Conservation (phyloP, 106 monocot species). For the Xerophyta viscosa region DNA sequence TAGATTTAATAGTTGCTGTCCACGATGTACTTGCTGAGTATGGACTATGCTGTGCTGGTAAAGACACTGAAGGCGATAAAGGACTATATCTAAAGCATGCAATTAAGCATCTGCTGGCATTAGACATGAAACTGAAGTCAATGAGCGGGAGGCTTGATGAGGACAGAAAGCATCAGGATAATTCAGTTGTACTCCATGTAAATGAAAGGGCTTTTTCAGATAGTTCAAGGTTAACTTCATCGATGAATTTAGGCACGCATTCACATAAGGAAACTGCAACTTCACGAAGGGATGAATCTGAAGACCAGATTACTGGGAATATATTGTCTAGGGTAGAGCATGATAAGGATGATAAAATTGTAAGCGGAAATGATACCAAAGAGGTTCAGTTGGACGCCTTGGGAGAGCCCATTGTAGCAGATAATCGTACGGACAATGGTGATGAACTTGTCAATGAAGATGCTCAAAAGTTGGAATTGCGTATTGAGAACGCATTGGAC, state of each 20-base stretch:
- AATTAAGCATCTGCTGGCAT: constrained; percentile 85
- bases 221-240: constrained; percentile 9
- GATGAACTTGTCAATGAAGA: constrained; percentile 30
- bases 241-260: constrained; percentile 22
- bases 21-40: constrained; percentile 95
- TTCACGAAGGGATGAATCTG: constrained; percentile 22
- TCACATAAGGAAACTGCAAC: constrained; percentile 30
- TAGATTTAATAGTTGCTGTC: constrained; percentile 75
- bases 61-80: constrained; percentile 76
- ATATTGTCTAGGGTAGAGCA: constrained; percentile 14
- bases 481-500: constrained; percentile 86
- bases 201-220: neutral
- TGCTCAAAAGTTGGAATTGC: constrained; percentile 55
- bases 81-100: constrained; percentile 89
- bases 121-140: constrained; percentile 84
- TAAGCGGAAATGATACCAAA: constrained; percentile 10
- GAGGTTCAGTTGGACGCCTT: constrained; percentile 13
- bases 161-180: constrained; percentile 7
- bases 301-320: constrained; percentile 12
- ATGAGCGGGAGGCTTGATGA: constrained; percentile 23
- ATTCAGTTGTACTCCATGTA: constrained; percentile 2
- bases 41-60: constrained; percentile 97
- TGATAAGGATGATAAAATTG: constrained; percentile 21
- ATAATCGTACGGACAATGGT: constrained; percentile 5
- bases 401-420: constrained; percentile 4